Conservation (phyloP, 2,329 filamentous ascomycete species). For the Epichloe gansuensis region DNA sequence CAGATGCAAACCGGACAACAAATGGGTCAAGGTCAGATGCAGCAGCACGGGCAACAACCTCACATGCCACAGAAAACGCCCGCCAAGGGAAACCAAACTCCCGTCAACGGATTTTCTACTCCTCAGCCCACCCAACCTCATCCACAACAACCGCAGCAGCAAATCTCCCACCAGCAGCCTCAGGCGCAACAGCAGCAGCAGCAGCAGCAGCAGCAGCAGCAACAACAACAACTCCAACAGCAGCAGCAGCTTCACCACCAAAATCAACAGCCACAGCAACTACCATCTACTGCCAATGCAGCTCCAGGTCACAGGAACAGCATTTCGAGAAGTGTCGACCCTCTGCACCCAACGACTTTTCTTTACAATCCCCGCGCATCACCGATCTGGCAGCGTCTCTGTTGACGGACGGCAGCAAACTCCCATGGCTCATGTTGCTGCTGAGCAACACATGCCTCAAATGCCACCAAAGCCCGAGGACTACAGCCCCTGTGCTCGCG, state of each 20-base stretch:
- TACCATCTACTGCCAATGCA: slow-evolving; percentile 26
- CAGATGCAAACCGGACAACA: slow-evolving; percentile 27
- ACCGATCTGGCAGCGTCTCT: slow-evolving; percentile 29
- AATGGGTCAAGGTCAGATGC: slow-evolving; percentile 20
- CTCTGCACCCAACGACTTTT: slow-evolving; percentile 24
- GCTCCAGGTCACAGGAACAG: slow-evolving; percentile 26
- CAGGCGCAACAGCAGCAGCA: slow-evolving; percentile 1
- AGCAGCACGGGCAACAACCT: slow-evolving; percentile 19
- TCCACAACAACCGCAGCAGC: slow-evolving; percentile 5
- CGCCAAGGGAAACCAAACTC: slow-evolving; percentile 27
- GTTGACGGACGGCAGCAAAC: slow-evolving; percentile 20
- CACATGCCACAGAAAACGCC: slow-evolving; percentile 27
- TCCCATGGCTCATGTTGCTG: slow-evolving; percentile 8
- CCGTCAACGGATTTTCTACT: slow-evolving; percentile 26
- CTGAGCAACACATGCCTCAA: slow-evolving; percentile 24
- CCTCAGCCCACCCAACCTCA: slow-evolving; percentile 18
- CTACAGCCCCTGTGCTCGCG: slow-evolving; percentile 43
- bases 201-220: not conserved
- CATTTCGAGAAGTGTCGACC: slow-evolving; percentile 39
- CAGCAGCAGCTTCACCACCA: slow-evolving; percentile 8
- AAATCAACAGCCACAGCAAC: slow-evolving; percentile 6
- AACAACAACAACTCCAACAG: not conserved
- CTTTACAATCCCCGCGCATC: slow-evolving; percentile 34
- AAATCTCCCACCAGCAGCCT: slow-evolving; percentile 7
- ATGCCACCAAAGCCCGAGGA: slow-evolving; percentile 35